Conservation (phyloP, 1,284 basidiomycete species). For the Vanrija humicola region DNA sequence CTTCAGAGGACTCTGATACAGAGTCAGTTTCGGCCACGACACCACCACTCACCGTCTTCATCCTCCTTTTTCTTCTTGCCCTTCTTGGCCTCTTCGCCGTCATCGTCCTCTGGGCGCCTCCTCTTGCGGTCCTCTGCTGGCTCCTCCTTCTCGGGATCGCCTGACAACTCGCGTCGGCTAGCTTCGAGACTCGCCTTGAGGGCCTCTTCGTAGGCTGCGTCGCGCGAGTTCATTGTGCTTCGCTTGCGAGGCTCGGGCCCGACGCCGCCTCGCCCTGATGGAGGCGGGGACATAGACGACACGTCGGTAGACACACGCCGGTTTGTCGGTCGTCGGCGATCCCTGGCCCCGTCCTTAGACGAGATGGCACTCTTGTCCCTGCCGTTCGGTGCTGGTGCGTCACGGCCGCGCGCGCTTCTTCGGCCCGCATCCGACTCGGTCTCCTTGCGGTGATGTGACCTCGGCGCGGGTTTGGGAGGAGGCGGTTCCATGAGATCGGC, state of each 20-base stretch:
- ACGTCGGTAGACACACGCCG: slow-evolving; percentile 17
- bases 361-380: slow-evolving; percentile 1
- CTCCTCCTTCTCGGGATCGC: slow-evolving; percentile 19
- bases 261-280: not conserved
- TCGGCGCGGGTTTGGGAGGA: slow-evolving; percentile 22
- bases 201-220: slow-evolving; percentile 88
- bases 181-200: slow-evolving; percentile 57
- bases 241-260: slow-evolving; percentile 61
- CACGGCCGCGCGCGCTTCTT: slow-evolving; percentile 1
- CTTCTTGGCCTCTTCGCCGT: slow-evolving; percentile 29
- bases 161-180: slow-evolving; percentile 31
- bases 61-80: slow-evolving; percentile 44
- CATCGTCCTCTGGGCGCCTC: slow-evolving; percentile 24
- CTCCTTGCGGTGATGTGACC: slow-evolving; percentile 33
- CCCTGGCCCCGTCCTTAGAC: slow-evolving; percentile 10
- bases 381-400: not conserved
- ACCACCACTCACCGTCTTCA: slow-evolving; percentile 32
- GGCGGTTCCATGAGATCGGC: slow-evolving; percentile 12
- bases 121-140: slow-evolving; percentile 41
- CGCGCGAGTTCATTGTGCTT: slow-evolving; percentile 96
- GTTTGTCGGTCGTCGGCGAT: slow-evolving; percentile 1
- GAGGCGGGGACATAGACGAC: slow-evolving; percentile 14
- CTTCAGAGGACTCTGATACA: slow-evolving; percentile 4
- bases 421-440: slow-evolving; percentile 7
- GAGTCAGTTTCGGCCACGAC: slow-evolving; percentile 1